These are phyloP conservation scores for Musa troglodytarum DNA, from an alignment of 176 grass and related monocot species.

Conservation along the genomic window DNA sequence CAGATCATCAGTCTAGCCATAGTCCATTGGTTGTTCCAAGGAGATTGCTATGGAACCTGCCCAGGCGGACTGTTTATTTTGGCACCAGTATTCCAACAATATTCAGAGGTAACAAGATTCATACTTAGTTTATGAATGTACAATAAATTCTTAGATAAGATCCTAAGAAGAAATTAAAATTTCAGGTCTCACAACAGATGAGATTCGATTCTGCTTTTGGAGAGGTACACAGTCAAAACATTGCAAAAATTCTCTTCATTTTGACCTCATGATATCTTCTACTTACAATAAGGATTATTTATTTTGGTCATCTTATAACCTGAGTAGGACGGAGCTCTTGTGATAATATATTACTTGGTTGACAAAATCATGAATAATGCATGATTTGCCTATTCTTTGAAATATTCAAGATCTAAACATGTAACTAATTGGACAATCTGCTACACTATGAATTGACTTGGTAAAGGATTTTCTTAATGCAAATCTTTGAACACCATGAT, in stretches of 20 bases:
- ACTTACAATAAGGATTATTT: no score
- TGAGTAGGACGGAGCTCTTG: no score
- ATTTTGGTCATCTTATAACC: no score
- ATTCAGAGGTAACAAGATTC: constrained; percentile 57
- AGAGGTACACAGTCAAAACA: constrained; percentile 54
- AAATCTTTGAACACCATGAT: no score
- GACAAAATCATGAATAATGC: no score
- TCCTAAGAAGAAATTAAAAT: constrained; percentile 12
- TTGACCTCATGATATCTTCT: neutral
- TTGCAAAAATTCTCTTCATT: neutral
- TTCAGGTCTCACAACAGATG: constrained; percentile 39
- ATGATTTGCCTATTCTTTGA: no score
- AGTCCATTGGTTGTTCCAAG: constrained; percentile 60
- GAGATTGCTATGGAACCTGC: constrained; percentile 63
- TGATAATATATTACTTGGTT: no score
- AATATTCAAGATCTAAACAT: no score
- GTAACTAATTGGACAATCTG: no score
- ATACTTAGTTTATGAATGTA: neutral
- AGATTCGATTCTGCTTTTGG: constrained; percentile 87
- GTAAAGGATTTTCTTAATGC: no score
- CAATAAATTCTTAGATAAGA: neutral
- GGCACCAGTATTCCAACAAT: constrained; percentile 72
- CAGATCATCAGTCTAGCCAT: constrained; percentile 66
- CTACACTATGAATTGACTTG: no score
- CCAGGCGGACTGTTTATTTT: constrained; percentile 68